Evolutionary conservation across 768 basidiomycete genomes (phyloP).

Genomic region (Boletus rubroflammeus): DNA sequence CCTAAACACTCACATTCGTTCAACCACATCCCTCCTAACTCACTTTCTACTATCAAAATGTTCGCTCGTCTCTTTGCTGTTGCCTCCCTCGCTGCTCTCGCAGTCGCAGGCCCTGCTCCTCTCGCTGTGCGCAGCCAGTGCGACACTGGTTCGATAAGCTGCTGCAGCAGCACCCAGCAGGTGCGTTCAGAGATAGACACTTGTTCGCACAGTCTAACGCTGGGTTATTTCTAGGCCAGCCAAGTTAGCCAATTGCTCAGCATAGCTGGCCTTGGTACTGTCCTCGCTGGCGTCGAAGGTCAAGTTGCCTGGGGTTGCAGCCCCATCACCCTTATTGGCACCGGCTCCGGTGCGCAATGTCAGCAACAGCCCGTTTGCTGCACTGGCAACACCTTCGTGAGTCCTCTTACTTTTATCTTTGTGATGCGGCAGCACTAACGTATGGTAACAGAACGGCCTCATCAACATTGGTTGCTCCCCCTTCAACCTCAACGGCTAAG

Average conservation of each 20-base stretch:
- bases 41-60: slow-evolving; percentile 8
- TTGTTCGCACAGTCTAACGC: neutral
- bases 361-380: slow-evolving; percentile 12
- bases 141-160: slow-evolving; percentile 5
- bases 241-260: neutral
- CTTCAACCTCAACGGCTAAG: neutral
- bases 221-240: neutral
- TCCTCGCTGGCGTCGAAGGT: neutral
- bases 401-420: neutral
- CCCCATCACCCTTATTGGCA: neutral
- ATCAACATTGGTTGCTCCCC: slow-evolving; percentile 7
- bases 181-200: neutral
- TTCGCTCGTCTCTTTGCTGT: slow-evolving; percentile 15
- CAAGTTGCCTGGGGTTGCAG: neutral
- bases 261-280: accelerated
- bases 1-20: slow-evolving; percentile 6
- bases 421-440: accelerated
- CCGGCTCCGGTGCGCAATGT: neutral
- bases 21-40: neutral
- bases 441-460: slow-evolving; percentile 1
- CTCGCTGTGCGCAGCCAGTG: slow-evolving; percentile 7
- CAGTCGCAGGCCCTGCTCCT: slow-evolving; percentile 3
- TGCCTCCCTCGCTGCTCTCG: slow-evolving; percentile 16
- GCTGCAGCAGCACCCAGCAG: slow-evolving; percentile 12
- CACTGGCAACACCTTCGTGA: neutral